phyloP scores from a whole-genome alignment of 129 eudicot species.

The Pseudognaphalium luteoalbum region DNA sequence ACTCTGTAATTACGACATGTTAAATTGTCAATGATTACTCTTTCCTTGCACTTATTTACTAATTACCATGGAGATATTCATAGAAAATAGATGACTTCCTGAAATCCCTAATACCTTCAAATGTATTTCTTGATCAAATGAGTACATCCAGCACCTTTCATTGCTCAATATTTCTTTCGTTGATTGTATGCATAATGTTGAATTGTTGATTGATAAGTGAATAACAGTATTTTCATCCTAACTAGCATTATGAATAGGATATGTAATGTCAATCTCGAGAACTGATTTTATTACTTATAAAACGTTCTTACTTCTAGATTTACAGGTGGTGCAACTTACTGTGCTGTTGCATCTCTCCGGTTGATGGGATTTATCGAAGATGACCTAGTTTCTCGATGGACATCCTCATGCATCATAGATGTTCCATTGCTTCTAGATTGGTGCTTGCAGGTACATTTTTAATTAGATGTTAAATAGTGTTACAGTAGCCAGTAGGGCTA shows the following conservation, averaged over 20 bases:
- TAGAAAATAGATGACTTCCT: no score
- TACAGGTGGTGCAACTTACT: slow-evolving; percentile 99
- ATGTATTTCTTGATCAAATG: background rate
- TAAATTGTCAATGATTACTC: no score
- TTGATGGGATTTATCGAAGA: slow-evolving; percentile 90
- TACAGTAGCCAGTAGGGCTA: background rate
- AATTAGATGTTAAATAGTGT: background rate
- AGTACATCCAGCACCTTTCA: background rate
- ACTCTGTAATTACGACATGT: no score
- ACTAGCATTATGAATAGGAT: background rate
- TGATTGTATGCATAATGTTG: background rate
- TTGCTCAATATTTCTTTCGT: background rate
- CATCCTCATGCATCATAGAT: slow-evolving; percentile 55
- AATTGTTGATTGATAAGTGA: background rate
- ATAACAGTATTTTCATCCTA: background rate
- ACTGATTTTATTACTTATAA: slow-evolving; percentile 41
- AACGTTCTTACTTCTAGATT: slow-evolving; percentile 56
- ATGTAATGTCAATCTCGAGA: background rate
- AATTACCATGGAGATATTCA: no score
- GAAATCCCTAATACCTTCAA: no score
- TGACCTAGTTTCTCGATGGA: slow-evolving; percentile 45
- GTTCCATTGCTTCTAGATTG: slow-evolving; percentile 84
- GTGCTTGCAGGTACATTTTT: slow-evolving; percentile 67
- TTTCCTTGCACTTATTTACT: no score
- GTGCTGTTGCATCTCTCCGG: slow-evolving; percentile 91